Base-by-base conservation (phyloP, 2,329 filamentous ascomycete species). In the Dothideomycetes sp. region DNA sequence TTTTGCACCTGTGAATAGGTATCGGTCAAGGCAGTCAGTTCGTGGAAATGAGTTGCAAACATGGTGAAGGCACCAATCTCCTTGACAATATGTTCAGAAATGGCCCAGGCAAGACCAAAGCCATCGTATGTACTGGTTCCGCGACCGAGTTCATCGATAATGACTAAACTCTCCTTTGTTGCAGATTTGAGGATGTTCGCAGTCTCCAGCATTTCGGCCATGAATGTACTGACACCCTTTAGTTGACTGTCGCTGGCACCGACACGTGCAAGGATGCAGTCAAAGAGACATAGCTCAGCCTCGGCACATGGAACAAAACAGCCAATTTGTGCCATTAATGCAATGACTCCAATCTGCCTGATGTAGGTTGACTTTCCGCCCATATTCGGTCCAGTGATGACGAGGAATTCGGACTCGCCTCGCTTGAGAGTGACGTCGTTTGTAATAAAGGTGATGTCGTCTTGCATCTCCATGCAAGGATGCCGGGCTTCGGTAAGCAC, bases 201-300 rank as follows among this genome's bases (percentile, higher is more conserved):
- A 1, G 91, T 98, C 60, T 98, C 91, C 16, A 98, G 75, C 91
- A 98, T 98, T 65, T 98, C 91, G 2, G 91, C 91, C 93, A 98
- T 98, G 62, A 98, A 98, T 0, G 91, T 98, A 3, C 86, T 94
- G 2, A 98, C 91, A 27, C 91, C 91, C 64, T 96, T 96, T 47
- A 98, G 80, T 61, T 96, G 91, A 5, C 85, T 94, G 63, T 98
- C 93, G 51, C 84, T 91, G 5, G 91, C 93, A 31, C 93, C 91
- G 0, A 98, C 91, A 51, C 91, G 83, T 0, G 93, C 91, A 30
- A 98, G 81, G 45, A 98, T 94, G 46, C 86, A 91, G 65, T 98
- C 91, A 58, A 95, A 98, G 43, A 98, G 87, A 12, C 85, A 94
- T 33, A 98, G 66, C 60, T 96, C 88, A 11, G 93, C 91, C 57